phyloP scores from a whole-genome alignment of 192 early-diverging fungal species.

The Entomortierella chlamydospora region DNA sequence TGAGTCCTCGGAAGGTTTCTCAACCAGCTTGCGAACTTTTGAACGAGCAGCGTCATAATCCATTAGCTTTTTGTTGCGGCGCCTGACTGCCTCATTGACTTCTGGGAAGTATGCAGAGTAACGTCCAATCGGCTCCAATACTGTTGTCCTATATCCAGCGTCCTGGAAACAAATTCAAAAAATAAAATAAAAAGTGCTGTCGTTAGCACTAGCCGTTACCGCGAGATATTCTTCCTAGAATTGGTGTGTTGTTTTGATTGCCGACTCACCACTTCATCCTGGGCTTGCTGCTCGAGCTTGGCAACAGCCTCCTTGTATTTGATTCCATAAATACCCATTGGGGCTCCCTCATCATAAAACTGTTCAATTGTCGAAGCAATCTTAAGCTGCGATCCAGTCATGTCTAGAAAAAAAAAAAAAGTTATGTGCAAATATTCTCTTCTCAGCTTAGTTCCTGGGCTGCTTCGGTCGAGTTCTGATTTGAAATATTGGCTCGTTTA shows the following conservation, averaged over 20 bases:
- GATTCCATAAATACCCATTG: constrained; percentile 74
- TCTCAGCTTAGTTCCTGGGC: neutral
- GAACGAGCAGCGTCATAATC: constrained; percentile 88
- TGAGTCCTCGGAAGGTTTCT: constrained; percentile 82
- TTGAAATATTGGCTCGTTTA: too few relatives aligned
- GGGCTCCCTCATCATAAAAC: constrained; percentile 88
- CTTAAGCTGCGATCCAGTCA: constrained; percentile 85
- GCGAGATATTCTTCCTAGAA: too few relatives aligned
- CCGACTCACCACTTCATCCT: constrained; percentile 61
- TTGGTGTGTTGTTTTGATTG: neutral
- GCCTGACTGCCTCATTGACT: constrained; percentile 92
- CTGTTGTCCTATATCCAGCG: constrained; percentile 84
- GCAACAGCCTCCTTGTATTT: constrained; percentile 88
- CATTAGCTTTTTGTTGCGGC: constrained; percentile 86
- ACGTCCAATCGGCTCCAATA: constrained; percentile 90
- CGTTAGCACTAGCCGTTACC: neutral
- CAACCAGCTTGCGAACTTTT: constrained; percentile 83
- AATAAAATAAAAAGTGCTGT: neutral
- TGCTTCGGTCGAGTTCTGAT: too few relatives aligned
- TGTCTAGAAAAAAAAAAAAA: constrained; percentile 58
- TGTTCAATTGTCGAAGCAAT: constrained; percentile 89
- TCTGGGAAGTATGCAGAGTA: constrained; percentile 91
- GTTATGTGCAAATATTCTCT: neutral
- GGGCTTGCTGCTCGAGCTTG: constrained; percentile 82
- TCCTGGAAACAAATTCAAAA: constrained; percentile 63